These are phyloP conservation scores for Nemania sp. DNA, from an alignment of 2,329 filamentous ascomycete genomes.

Conservation along the genomic window DNA sequence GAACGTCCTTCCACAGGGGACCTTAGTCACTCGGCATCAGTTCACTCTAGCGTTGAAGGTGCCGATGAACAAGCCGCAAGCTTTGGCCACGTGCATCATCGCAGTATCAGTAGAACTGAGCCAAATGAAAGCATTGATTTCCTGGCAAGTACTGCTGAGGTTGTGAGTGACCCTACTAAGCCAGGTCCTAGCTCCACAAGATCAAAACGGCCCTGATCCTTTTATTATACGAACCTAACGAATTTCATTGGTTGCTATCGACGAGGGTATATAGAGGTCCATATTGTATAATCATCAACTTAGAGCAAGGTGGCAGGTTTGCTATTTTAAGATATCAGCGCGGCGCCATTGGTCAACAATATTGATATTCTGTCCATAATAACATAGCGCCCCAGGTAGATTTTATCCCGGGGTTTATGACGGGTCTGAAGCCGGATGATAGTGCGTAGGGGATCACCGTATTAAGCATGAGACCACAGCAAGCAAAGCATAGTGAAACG, in stretches of 20 bases:
- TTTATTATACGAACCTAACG: conserved; percentile 38
- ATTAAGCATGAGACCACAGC: neutral
- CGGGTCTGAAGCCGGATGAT: neutral
- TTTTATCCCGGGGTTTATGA: neutral
- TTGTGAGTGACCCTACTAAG: conserved; percentile 60
- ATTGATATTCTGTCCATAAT: conserved; percentile 30
- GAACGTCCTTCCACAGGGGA: conserved; percentile 64
- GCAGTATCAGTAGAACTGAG: conserved; percentile 67
- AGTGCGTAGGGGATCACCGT: conserved; percentile 11
- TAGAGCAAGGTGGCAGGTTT: conserved; percentile 38
- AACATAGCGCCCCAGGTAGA: neutral
- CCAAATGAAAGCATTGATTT: conserved; percentile 61
- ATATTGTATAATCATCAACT: conserved; percentile 38
- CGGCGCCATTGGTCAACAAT: conserved; percentile 37
- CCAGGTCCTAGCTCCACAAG: conserved; percentile 43
- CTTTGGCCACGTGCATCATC: conserved; percentile 68
- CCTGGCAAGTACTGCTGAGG: conserved; percentile 67
- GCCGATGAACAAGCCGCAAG: conserved; percentile 64
- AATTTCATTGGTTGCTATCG: conserved; percentile 34
- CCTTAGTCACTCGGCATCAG: conserved; percentile 55
- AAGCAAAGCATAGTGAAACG: conserved; percentile 9
- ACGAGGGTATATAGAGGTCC: conserved; percentile 33
- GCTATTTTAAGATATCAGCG: conserved; percentile 37
- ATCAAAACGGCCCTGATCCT: conserved; percentile 23
- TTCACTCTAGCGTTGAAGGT: conserved; percentile 46